These are phyloP conservation scores for Trypanosomatidae sp. DNA, from an alignment of 208 protist genomes.

Conservation along the genomic window DNA sequence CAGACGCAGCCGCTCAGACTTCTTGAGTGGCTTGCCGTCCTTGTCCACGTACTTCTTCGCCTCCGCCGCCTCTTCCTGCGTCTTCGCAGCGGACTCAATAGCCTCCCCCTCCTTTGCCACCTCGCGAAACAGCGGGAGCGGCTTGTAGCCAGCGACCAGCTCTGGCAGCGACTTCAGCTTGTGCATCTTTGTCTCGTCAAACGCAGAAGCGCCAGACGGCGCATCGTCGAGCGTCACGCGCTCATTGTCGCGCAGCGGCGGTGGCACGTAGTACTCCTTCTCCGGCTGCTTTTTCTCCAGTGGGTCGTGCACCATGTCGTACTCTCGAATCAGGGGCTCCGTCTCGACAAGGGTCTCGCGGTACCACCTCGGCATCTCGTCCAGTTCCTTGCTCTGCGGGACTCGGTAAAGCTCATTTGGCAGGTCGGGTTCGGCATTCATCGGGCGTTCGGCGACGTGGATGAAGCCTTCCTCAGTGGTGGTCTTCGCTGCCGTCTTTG, in stretches of 20 bases:
- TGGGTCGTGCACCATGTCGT: constrained; percentile 80
- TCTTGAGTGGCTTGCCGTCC: constrained; percentile 51
- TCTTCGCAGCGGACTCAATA: constrained; percentile 23
- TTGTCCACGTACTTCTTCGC: constrained; percentile 14
- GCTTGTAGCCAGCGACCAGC: constrained; percentile 81
- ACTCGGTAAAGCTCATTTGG: constrained; percentile 68
- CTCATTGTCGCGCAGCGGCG: constrained; percentile 48
- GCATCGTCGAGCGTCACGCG: constrained; percentile 82
- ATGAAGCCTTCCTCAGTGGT: constrained; percentile 41
- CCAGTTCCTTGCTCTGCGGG: constrained; percentile 55
- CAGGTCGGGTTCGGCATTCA: constrained; percentile 61
- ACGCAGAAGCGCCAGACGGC: constrained; percentile 60
- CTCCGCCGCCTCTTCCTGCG: constrained; percentile 13
- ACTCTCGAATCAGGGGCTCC: constrained; percentile 72
- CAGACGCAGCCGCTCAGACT: constrained; percentile 66
- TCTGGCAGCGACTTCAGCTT: constrained; percentile 74
- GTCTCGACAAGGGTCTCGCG: constrained; percentile 75
- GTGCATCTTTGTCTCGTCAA: constrained; percentile 86
- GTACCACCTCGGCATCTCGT: constrained; percentile 83
- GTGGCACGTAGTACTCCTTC: constrained; percentile 68
- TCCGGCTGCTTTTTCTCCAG: constrained; percentile 43
- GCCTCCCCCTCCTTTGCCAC: constrained; percentile 38
- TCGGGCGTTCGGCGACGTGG: constrained; percentile 48
- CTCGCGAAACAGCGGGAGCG: constrained; percentile 79
- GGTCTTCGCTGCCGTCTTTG: too few relatives aligned